These are phyloP conservation scores for Myrmaecium sp. DNA, from an alignment of 2,329 filamentous ascomycete genomes.

Conservation along the genomic window DNA sequence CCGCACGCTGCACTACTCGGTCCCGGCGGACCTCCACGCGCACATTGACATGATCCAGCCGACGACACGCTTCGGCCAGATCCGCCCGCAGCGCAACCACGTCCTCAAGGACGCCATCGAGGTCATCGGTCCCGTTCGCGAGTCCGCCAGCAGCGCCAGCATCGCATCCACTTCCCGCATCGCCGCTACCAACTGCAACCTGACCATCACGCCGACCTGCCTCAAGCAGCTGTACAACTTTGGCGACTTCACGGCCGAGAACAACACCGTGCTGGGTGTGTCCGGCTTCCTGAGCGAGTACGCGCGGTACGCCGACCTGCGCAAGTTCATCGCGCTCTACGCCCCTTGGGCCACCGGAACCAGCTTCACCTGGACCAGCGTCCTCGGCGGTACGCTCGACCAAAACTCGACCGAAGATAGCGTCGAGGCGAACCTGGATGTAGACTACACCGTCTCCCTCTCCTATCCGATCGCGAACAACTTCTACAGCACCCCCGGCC, in stretches of 20 bases:
- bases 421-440: slow-evolving; percentile 33
- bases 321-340: slow-evolving; percentile 21
- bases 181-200: slow-evolving; percentile 23
- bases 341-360: slow-evolving; percentile 24
- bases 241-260: slow-evolving; percentile 21
- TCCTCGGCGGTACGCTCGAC: slow-evolving; percentile 13
- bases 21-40: slow-evolving; percentile 36
- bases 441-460: slow-evolving; percentile 31
- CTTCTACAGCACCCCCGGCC: slow-evolving; percentile 32
- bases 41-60: slow-evolving; percentile 48
- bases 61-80: slow-evolving; percentile 43
- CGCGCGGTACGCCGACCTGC: slow-evolving; percentile 29
- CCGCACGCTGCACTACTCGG: slow-evolving; percentile 42
- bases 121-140: slow-evolving; percentile 7
- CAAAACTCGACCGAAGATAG: slow-evolving; percentile 21
- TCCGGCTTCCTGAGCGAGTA: slow-evolving; percentile 32
- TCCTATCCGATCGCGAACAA: slow-evolving; percentile 26
- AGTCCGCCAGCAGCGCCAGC: not conserved
- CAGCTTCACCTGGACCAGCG: slow-evolving; percentile 28
- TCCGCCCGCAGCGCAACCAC: slow-evolving; percentile 24
- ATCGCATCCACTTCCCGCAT: slow-evolving; percentile 2
- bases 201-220: slow-evolving; percentile 28
- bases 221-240: slow-evolving; percentile 31
- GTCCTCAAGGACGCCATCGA: slow-evolving; percentile 10
- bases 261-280: slow-evolving; percentile 24